Percentiles rank a stretch among this genome's conserved stretches.
Conservation (phyloP, 805 yeast species). For the Barnettozyma populi region DNA sequence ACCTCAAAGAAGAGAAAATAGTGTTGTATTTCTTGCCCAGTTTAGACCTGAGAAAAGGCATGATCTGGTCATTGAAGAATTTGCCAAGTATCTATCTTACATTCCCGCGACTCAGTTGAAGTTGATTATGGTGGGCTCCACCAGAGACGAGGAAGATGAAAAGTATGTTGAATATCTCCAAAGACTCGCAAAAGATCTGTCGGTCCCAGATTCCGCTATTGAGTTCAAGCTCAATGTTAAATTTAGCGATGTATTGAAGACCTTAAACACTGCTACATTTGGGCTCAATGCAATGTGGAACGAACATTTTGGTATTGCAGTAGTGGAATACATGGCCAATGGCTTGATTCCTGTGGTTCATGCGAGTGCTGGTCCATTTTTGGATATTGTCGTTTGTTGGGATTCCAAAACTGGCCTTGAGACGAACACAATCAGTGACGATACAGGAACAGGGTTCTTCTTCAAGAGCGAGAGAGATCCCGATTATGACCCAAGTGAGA, state of each 20-base stretch:
- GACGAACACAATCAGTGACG: slow-evolving; percentile 26
- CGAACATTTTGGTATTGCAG: slow-evolving; percentile 97
- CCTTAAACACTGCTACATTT: slow-evolving; percentile 51
- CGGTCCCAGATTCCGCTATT: slow-evolving; percentile 36
- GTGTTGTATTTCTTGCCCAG: slow-evolving; percentile 62
- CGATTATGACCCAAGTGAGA: slow-evolving; percentile 41
- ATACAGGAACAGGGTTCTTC: slow-evolving; percentile 67
- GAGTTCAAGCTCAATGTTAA: slow-evolving; percentile 70
- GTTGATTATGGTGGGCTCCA: slow-evolving; percentile 77
- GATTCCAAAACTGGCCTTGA: slow-evolving; percentile 28
- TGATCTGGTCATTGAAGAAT: slow-evolving; percentile 59
- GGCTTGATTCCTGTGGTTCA: slow-evolving; percentile 89
- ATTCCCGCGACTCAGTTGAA: slow-evolving; percentile 36
- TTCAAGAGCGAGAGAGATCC: slow-evolving; percentile 72
- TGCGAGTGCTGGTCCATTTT: slow-evolving; percentile 91
- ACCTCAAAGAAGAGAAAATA: slow-evolving; percentile 28
- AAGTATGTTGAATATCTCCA: slow-evolving; percentile 48
- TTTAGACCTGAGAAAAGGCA: slow-evolving; percentile 96
- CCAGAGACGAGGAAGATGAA: slow-evolving; percentile 65
- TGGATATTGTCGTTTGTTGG: slow-evolving; percentile 74
- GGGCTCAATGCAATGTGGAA: slow-evolving; percentile 99
- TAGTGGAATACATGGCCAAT: slow-evolving; percentile 84
- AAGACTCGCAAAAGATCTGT: slow-evolving; percentile 35
- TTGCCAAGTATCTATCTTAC: slow-evolving; percentile 38
- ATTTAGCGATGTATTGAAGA: slow-evolving; percentile 52